A percentile compares a stretch with the other conserved stretches of the same genome.
Evolutionary conservation across 352 stramenopile species (phyloP).

Genomic region (Phytophthora rubi): DNA sequence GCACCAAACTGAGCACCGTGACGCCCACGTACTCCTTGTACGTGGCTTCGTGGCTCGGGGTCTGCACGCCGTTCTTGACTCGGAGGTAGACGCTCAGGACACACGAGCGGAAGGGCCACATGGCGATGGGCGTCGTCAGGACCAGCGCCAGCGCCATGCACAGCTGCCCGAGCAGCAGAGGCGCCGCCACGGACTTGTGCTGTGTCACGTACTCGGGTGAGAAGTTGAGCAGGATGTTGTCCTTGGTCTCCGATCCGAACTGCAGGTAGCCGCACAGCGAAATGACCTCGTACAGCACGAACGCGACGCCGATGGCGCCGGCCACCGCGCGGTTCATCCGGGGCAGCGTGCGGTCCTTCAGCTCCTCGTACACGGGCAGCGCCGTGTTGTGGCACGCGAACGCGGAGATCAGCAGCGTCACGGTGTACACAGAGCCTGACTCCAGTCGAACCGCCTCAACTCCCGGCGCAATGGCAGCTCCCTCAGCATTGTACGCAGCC

Average conservation of each 20-base stretch:
- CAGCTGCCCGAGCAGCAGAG: constrained; percentile 60
- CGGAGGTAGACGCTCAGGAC: constrained; percentile 73
- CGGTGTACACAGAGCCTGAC: constrained; percentile 70
- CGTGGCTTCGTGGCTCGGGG: constrained; percentile 62
- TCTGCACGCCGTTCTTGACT: constrained; percentile 72
- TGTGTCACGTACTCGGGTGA: constrained; percentile 60
- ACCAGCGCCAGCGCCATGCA: constrained; percentile 74
- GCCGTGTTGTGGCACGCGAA: constrained; percentile 85
- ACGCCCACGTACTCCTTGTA: constrained; percentile 50
- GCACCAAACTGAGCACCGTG: constrained; percentile 56
- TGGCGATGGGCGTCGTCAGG: constrained; percentile 71
- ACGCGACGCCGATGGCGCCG: constrained; percentile 66
- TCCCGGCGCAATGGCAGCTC: constrained; percentile 1
- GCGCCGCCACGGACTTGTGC: constrained; percentile 48
- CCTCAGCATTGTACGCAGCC: constrained; percentile 23
- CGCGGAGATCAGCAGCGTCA: constrained; percentile 74
- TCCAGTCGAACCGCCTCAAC: constrained; percentile 63
- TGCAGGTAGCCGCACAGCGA: constrained; percentile 75
- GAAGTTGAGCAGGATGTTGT: constrained; percentile 86
- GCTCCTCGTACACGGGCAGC: constrained; percentile 79
- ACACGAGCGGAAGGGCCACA: constrained; percentile 83
- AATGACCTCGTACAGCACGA: constrained; percentile 76
- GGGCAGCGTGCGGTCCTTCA: constrained; percentile 53
- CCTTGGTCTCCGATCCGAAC: constrained; percentile 63
- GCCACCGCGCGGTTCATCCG: constrained; percentile 74